Percentiles rank a stretch among this genome's conserved stretches.
These are phyloP conservation scores for Cicer yamashitae DNA, from an alignment of 306 rosid species.

Conservation along the genomic window DNA sequence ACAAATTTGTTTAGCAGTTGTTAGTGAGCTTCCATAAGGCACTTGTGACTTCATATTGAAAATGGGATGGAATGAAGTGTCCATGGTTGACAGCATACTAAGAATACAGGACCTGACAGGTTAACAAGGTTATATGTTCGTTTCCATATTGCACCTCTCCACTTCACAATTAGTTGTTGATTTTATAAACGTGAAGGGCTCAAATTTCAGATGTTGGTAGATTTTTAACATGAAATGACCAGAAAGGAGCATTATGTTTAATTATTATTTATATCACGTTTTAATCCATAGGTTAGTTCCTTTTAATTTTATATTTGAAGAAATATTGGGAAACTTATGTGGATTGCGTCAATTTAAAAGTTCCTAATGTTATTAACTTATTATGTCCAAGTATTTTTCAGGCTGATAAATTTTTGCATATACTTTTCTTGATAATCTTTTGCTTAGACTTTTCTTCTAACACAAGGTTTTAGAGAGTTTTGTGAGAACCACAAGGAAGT, in stretches of 20 bases:
- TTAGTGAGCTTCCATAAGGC: neutral
- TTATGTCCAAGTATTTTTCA: neutral
- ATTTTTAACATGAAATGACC: neutral
- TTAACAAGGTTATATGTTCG: neutral
- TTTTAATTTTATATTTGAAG: neutral
- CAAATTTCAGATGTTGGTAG: slow-evolving; percentile 10
- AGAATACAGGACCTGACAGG: slow-evolving; percentile 9
- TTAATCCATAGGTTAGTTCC: slow-evolving; percentile 1
- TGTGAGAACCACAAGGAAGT: too few species aligned
- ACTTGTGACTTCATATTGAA: neutral
- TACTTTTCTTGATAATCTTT: neutral
- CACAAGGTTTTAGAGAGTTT: too few species aligned
- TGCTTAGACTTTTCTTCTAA: too few species aligned
- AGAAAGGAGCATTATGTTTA: neutral
- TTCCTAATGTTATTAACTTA: neutral
- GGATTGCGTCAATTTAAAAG: neutral
- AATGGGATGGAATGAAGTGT: neutral
- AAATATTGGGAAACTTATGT: neutral
- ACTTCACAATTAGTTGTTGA: slow-evolving; percentile 8
- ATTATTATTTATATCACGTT: neutral
- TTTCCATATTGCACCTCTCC: slow-evolving; percentile 12
- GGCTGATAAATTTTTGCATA: neutral
- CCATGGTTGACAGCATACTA: neutral
- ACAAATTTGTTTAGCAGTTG: slow-evolving; percentile 19
- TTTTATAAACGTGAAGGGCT: neutral